Evolutionary conservation across 192 early-diverging fungal species (phyloP), one percentile per base, ranked within the genome.

Genomic region (Powellomyces hirtus): DNA sequence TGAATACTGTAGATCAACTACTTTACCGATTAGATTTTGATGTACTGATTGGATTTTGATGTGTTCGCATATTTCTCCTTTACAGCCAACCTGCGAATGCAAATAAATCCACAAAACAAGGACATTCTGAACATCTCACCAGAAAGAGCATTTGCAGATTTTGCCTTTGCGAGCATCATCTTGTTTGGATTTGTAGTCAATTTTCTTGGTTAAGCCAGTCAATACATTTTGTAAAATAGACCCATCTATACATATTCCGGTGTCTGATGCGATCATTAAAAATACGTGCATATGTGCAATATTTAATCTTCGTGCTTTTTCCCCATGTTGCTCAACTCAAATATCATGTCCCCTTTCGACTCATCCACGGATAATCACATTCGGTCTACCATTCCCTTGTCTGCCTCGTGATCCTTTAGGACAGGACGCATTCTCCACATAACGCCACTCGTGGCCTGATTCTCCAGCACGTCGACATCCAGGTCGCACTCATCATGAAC

Each of bases 91-190:
- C 83, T 99, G 66, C 87, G 97, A 56, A 97, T 97, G 46, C 95
- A 96, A 68, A 88, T 91, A 51, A 95, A 97, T 76, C 84, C 89
- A 4, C 71, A 86, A 60, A 98, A 97, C 75, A 76, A 76, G 51
- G 85, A 88, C 59, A 91, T 91, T 51, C 74, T 80, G 38, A 81
- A 84, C 4, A 83, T 90, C 35, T 85, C 89, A 36, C 87, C 91
- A 16, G 94, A 99, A 76, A 83, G 90, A 88, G 95, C 95, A 4
- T 94, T 94, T 79, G 94, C 92, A 34, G 95, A 99, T 75, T 99
- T 93, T 77, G 86, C 87, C 34, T 85, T 95, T 59, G 92, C 92
- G 70, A 86, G 83, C 35, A 77, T 97, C 44, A 75, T 92, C 1
- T 78, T 99, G n/a, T 94, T 92, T 68, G 89, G 92, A 68, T 89